Evolutionary conservation across 495 filamentous ascomycete species (phyloP), one percentile per base, ranked within the genome.

Genomic region (Tuber umbilicatum): DNA sequence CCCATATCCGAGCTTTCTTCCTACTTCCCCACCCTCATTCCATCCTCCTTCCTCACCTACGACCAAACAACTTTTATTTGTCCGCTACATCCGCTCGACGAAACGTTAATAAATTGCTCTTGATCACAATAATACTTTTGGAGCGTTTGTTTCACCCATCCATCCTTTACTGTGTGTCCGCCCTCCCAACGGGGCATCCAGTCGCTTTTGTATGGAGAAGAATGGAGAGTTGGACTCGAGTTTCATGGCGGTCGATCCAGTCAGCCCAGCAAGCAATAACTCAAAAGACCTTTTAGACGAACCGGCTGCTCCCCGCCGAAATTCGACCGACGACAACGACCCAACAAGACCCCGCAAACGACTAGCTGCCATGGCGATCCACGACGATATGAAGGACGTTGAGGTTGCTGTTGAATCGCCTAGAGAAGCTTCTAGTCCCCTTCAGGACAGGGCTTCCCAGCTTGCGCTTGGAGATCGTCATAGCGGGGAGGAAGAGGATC

Each of bases 241-340:
- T 70, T 76, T 73, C 74, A 82, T 82, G 81, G 75, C 72, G 76
- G 72, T 82, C 75, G 81, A 82, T 76, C 74, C 81, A 39, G 78
- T 79, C 72, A 83, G 81, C 69, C 78, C 80, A 68, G 73, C 71
- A 75, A 77, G 73, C 78, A 82, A 73, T 72, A 80, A 78, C 73
- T 81, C 79, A 50, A 82, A 79, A 81, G 81, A 82, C 50, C 75
- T 80, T 77, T 77, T 75, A 80, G 81, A 82, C 74, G 78, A 82
- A 73, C 81, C 81, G 35, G 73, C 78, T 70, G 78, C 81, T 68
- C 81, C 81, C 71, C 81, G 81, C 69, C 79, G 81, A 73, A 82
- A 82, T 77, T 82, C 81, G 19, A 82, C 72, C 75, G 81, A 82
- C 75, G 81, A 82, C 79, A 80, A 78, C 73, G 81, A 82, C 64